Evolutionary conservation across 306 rosid species (phyloP), one percentile per base, ranked within the genome.

Genomic region (Trichosanthes truncata): DNA sequence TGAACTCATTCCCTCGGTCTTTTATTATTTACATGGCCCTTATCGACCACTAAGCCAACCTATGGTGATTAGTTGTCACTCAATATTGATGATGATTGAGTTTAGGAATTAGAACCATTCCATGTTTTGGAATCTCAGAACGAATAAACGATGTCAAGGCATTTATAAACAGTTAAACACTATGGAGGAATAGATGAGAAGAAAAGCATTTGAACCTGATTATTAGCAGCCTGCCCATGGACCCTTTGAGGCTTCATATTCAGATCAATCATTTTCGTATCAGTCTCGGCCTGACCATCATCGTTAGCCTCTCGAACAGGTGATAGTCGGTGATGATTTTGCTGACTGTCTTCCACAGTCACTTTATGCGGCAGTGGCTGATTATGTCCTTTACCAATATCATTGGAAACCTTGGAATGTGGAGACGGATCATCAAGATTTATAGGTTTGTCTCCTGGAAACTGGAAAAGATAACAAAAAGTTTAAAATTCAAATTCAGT

Each of bases 201-300:
- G 38, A 45, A 60, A 41, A 38, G 69, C 73, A 78, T 23, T 35
- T 4, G 74, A 11, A 95, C 99, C 99, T 91, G 97, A 85, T 91
- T 86, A 87, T 91, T 93, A 60, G 96, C 90, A 45, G 92, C 87
- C 9, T 91, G 99, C 76, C 88, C 99, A 18, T 88, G 96, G 85
- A 95, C 80, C 86, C 91, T 88, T 36, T 89, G 91, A 85, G 99
- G 99, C 88, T 93, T 88, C 84, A 93, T 89, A 85, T 95, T 95
- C 86, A 95, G 87, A 84, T 95, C 99, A 78, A 95, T 89, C 97
- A 95, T 84, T 81, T 95, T 86, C n/a, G 78, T 89, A 40, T 93
- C 94, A 80, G 87, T 86, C 91, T 86, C 84, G 78, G 85, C 62
- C 76, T 91, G 89, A 12, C 91, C 94, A 83, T 87, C 93, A 36